Evolutionary conservation across 345 rosid genomes (phyloP).

Genomic region (Pseudoturritis turrita): DNA sequence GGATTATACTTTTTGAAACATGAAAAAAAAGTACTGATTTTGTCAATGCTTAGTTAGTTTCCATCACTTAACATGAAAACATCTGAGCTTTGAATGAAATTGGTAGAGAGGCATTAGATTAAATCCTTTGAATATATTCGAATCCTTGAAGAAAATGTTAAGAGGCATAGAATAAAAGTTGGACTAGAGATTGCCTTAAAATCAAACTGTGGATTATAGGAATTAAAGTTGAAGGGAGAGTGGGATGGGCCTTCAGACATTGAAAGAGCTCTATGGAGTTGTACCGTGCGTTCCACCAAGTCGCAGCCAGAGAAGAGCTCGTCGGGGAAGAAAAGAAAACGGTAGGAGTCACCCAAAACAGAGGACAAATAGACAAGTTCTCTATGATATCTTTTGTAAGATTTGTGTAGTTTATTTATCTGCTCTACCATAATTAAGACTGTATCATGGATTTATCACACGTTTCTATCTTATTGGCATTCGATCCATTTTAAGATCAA

Average conservation of each 20-base stretch:
- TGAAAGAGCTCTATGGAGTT: conserved; percentile 88
- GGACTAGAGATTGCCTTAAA: neutral
- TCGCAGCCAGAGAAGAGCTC: conserved; percentile 30
- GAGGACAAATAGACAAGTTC: neutral
- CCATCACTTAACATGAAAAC: too few relatives aligned
- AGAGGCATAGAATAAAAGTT: neutral
- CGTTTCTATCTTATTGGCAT: neutral
- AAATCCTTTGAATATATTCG: too few relatives aligned
- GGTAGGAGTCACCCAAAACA: conserved; percentile 21
- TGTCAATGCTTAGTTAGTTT: neutral
- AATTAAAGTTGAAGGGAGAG: conserved; percentile 49
- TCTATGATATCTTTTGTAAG: neutral
- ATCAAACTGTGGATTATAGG: conserved; percentile 38
- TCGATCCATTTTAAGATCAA: neutral
- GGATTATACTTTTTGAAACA: neutral
- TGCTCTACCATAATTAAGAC: neutral
- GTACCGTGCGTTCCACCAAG: conserved; percentile 42
- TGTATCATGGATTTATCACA: neutral
- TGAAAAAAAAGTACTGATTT: neutral
- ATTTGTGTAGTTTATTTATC: neutral
- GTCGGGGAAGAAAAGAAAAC: conserved; percentile 63
- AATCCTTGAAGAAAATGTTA: neutral
- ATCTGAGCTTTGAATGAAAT: neutral
- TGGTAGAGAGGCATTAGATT: too few relatives aligned
- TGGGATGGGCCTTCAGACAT: conserved; percentile 66